These are phyloP conservation scores for Simmondsia chinensis DNA, from an alignment of 148 eudicot genomes.

Conservation along the genomic window DNA sequence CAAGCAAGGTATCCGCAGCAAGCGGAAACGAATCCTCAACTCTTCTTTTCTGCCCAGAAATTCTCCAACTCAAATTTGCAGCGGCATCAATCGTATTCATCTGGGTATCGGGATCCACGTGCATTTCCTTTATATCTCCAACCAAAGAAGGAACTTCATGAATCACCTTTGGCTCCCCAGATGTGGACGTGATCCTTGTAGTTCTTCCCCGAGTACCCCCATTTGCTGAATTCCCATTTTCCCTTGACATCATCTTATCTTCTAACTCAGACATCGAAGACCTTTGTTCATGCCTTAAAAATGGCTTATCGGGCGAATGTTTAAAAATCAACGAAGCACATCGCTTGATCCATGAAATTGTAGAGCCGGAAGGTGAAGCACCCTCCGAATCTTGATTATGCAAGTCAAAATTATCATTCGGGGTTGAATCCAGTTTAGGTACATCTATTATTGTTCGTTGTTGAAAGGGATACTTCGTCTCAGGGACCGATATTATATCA, in stretches of 20 bases:
- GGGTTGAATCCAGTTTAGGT: slow-evolving; percentile 18
- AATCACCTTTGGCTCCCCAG: slow-evolving; percentile 35
- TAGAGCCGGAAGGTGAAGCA: slow-evolving; percentile 39
- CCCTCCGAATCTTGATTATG: slow-evolving; percentile 18
- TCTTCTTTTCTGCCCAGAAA: slow-evolving; percentile 18
- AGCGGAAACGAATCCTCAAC: slow-evolving; percentile 8
- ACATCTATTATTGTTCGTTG: slow-evolving; percentile 14
- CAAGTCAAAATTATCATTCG: slow-evolving; percentile 7
- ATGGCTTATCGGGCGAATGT: slow-evolving; percentile 12
- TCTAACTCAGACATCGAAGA: slow-evolving; percentile 4
- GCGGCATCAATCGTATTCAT: slow-evolving; percentile 5
- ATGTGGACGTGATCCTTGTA: slow-evolving; percentile 9
- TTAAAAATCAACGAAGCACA: slow-evolving; percentile 36
- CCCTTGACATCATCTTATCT: slow-evolving; percentile 2
- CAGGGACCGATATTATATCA: slow-evolving; percentile 30
- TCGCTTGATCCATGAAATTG: slow-evolving; percentile 63
- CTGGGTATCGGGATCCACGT: slow-evolving; percentile 1
- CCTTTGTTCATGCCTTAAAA: slow-evolving; percentile 9
- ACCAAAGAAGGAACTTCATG: slow-evolving; percentile 29
- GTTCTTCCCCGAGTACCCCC: slow-evolving; percentile 6
- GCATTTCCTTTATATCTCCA: slow-evolving; percentile 12
- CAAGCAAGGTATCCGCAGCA: slow-evolving; percentile 13
- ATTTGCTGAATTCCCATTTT: not conserved
- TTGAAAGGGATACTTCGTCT: slow-evolving; percentile 20
- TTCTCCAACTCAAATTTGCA: slow-evolving; percentile 6